Evolutionary conservation across 352 stramenopile species (phyloP).

Genomic region (Phytophthora tentaculata): DNA sequence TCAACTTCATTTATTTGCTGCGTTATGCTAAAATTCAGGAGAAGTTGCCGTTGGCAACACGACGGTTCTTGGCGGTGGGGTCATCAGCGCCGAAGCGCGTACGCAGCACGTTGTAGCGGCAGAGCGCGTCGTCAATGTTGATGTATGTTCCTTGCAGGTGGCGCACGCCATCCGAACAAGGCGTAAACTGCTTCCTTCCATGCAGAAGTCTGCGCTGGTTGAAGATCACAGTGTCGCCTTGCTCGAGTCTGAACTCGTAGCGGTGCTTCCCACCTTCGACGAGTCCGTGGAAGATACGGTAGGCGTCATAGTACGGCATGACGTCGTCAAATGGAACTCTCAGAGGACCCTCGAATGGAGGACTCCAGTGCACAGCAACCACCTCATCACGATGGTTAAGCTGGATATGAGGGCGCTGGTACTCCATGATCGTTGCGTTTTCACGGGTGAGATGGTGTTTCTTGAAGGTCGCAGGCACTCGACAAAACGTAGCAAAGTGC

Average conservation of each 20-base stretch:
- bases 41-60: constrained; percentile 78
- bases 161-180: constrained; percentile 71
- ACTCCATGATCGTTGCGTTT: constrained; percentile 93
- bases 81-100: constrained; percentile 55
- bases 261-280: constrained; percentile 75
- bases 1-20: constrained; percentile 18
- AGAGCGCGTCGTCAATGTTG: constrained; percentile 90
- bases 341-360: constrained; percentile 94
- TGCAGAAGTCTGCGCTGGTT: constrained; percentile 87
- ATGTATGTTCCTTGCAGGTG: constrained; percentile 89
- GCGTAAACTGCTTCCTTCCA: constrained; percentile 76
- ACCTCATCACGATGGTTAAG: constrained; percentile 84
- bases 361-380: constrained; percentile 93
- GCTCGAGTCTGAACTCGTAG: constrained; percentile 79
- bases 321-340: constrained; percentile 79
- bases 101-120: constrained; percentile 80
- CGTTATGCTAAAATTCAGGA: constrained; percentile 34
- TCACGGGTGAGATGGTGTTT: constrained; percentile 93
- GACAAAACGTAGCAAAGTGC: constrained; percentile 79
- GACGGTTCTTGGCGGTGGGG: constrained; percentile 60
- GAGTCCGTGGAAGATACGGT: constrained; percentile 80
- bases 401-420: constrained; percentile 94
- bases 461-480: constrained; percentile 93
- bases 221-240: constrained; percentile 87
- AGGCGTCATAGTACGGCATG: constrained; percentile 82